Evolutionary conservation across 2,329 filamentous ascomycete genomes (phyloP), one percentile per base, ranked within the genome.

Genomic region (Colletotrichum paranaense): DNA sequence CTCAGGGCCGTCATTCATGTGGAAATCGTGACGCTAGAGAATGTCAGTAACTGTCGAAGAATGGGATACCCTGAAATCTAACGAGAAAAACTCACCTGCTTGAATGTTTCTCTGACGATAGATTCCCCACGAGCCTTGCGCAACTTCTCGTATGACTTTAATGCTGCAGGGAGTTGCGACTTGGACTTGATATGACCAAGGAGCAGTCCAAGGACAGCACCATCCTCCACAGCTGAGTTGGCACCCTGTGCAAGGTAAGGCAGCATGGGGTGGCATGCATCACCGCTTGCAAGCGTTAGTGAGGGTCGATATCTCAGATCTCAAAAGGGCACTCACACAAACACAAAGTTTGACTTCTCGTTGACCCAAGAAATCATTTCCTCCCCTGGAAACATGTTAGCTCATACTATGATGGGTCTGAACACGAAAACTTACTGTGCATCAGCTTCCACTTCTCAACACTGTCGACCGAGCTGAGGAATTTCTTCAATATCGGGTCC

Each of bases 391-490:
- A 52, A 2, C 9, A 11, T 16, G 26, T 67, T 9, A 75, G 66
- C 12, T 4, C 46, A 6, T 24, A 1, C 1, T 0, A 5, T 19
- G 1, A 63, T 73, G 64, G 42, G 74, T 76, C 77, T 55, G 0
- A 1, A 0, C 71, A 58, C 42, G 74, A 59, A 1, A 14, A 78
- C 83, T 75, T 70, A 85, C 84, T 77, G 69, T 86, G 82, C 89
- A 93, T 91, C 42, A 94, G 79, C 78, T 90, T 92, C 92, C 92
- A 94, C 79, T 93, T 94, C 52, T 91, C 88, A 0, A 93, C 90
- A 1, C 81, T 85, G 49, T 88, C 86, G 0, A 93, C 90, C 56
- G 86, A 85, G 3, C 82, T 80, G 14, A 86, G 74, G 59, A 87
- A 84, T 65, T 80, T 79, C 1, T 74, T 78, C 30, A 88, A 67